Base-by-base conservation (phyloP, 1,284 basidiomycete genomes). In the Ceratorhiza oryzae-sativae region DNA sequence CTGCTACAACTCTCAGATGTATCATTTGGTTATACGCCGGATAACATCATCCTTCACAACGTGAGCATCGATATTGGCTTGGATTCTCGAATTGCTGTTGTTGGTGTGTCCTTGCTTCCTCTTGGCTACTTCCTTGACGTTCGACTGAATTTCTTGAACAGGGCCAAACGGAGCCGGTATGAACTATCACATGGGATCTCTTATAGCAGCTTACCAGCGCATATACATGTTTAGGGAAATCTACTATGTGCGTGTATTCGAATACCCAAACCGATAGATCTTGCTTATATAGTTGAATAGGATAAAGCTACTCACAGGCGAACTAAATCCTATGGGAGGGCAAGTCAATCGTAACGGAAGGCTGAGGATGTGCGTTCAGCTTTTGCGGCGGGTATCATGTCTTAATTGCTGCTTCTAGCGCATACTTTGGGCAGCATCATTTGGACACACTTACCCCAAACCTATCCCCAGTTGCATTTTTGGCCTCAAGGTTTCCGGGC, bases 341-440 rank as follows among this genome's bases (percentile, higher is more conserved):
- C 90, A 95, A 71, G 89, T 96, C 67, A 95, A 88, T 74, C 88
- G 94, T 73, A 99, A 99, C 80, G 92, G 94, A 55, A 90, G 95
- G 60, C 83, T 98, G 63, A 87, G 97, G 74, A 87, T 97, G 92
- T 92, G 78, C 67, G 89, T 80, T 23, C 61, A 62, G 0, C 55
- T 45, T 45, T 42, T 10, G 9, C 65, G 13, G 42, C 23, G 20
- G 1, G 15, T 45, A 25, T 15, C 6, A 39, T 20, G 6, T 48
- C 30, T 25, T 61, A 20, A 71, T 30, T 23, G 15, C 48, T 13
- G 1, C 36, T 27, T 30, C 25, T 42, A 92, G 89, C 73, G 93
- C 91, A 36, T 97, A 98, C 84, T 98, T 98, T 80, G 93, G 95
- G 15, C 97, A 99, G 79, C 97, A 99, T 81, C 97, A 99, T 79